Percentiles rank a stretch among this genome's conserved stretches.
Conservation (phyloP, 371 early-diverging fungal species). For the Mortierella sp. region DNA sequence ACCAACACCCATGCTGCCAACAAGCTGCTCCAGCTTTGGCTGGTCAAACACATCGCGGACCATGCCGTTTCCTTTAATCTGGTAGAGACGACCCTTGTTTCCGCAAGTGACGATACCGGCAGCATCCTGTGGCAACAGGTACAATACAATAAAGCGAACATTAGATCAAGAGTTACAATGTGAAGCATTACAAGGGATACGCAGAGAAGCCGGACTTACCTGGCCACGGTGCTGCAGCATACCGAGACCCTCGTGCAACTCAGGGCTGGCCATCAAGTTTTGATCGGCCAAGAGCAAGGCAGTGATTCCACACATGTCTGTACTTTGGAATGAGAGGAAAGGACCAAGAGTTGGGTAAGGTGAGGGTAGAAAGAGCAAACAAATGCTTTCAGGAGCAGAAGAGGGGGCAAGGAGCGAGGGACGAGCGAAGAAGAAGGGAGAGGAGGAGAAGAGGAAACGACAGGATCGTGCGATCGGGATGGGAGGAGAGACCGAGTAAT, state of each 20-base stretch:
- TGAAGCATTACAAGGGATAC: too few species aligned
- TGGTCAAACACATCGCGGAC: slow-evolving; percentile 94
- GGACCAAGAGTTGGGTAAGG: background rate
- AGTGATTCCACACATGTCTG: slow-evolving; percentile 91
- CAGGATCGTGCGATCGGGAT: background rate
- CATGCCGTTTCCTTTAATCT: slow-evolving; percentile 98
- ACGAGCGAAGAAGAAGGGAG: background rate
- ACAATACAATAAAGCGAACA: background rate
- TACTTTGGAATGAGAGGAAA: background rate
- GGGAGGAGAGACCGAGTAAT: background rate
- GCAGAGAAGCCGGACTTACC: slow-evolving; percentile 62
- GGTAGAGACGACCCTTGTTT: slow-evolving; percentile 92
- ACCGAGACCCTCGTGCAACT: slow-evolving; percentile 93
- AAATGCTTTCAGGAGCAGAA: slow-evolving; percentile 4
- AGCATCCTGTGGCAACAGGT: slow-evolving; percentile 80
- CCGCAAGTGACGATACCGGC: slow-evolving; percentile 98
- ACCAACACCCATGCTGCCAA: slow-evolving; percentile 94
- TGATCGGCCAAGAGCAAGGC: slow-evolving; percentile 88
- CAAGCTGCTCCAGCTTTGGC: slow-evolving; percentile 75
- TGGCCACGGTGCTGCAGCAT: slow-evolving; percentile 98
- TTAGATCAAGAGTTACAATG: too few species aligned
- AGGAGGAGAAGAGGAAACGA: slow-evolving; percentile 2
- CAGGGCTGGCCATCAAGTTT: slow-evolving; percentile 77
- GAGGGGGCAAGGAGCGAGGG: background rate
- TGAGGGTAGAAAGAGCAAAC: background rate